These are phyloP conservation scores for Wickerhamia fluorescens DNA, from an alignment of 805 yeast genomes.

Conservation along the genomic window DNA sequence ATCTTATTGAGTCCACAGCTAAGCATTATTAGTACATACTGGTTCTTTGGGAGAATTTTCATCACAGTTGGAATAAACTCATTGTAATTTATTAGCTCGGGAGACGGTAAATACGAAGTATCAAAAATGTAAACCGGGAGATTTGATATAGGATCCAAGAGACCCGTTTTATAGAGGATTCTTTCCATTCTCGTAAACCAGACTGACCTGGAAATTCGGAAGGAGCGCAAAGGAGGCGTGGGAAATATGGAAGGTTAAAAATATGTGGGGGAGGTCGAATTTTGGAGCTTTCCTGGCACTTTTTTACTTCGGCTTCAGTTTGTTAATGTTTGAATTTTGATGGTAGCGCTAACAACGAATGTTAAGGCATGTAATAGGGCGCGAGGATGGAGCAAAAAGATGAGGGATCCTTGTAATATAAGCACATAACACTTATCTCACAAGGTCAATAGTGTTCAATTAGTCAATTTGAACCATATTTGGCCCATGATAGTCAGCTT, in stretches of 20 bases:
- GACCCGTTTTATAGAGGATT: conserved; percentile 51
- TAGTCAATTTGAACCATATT: too few species aligned
- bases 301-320: too few species aligned
- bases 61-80: conserved; percentile 54
- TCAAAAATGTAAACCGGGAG: conserved; percentile 79
- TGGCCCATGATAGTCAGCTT: too few species aligned
- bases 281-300: too few species aligned
- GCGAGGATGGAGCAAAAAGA: too few species aligned
- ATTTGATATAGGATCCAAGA: conserved; percentile 58
- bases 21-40: conserved; percentile 66
- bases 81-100: conserved; percentile 36
- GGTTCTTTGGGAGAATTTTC: conserved; percentile 48
- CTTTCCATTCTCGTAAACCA: conserved; percentile 24
- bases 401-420: too few species aligned
- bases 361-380: too few species aligned
- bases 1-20: conserved; percentile 72
- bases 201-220: neutral
- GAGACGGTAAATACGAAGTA: conserved; percentile 68
- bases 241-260: neutral
- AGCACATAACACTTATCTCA: too few species aligned
- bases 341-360: too few species aligned
- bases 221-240: neutral
- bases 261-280: too few species aligned
- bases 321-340: too few species aligned
- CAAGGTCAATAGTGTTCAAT: too few species aligned